Conservation (phyloP, 2,329 filamentous ascomycete genomes). For the Triangularia setosa region DNA sequence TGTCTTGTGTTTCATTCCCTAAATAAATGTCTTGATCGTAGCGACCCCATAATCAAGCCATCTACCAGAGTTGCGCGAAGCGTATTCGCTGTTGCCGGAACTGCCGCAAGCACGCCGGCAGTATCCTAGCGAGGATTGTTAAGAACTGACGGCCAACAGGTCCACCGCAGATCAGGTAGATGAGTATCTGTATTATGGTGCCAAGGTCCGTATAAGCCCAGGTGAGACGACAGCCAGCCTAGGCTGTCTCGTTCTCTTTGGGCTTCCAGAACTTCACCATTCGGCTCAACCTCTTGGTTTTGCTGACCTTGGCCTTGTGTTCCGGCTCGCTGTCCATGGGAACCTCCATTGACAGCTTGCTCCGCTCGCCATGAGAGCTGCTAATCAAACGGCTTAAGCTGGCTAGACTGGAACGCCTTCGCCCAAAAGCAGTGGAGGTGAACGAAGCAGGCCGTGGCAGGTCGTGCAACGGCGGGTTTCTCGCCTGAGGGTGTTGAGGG, state of each 20-base stretch:
- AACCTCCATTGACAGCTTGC: constrained; percentile 69
- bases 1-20: neutral
- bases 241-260: constrained; percentile 37
- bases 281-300: constrained; percentile 65
- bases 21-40: neutral
- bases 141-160: neutral
- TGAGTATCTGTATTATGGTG: too few species aligned
- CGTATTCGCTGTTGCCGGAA: neutral
- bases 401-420: constrained; percentile 70
- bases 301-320: constrained; percentile 58
- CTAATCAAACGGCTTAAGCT: constrained; percentile 74
- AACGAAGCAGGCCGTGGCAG: constrained; percentile 58
- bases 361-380: constrained; percentile 68
- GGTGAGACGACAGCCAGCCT: neutral
- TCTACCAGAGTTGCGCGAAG: neutral
- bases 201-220: too few species aligned
- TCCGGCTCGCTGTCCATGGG: constrained; percentile 52
- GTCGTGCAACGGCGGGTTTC: constrained; percentile 47
- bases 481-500: constrained; percentile 40
- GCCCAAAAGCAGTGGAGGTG: constrained; percentile 59
- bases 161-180: too few species aligned
- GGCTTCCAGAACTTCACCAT: constrained; percentile 78
- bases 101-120: neutral
- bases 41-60: neutral
- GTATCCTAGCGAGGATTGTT: neutral